Base-by-base conservation (phyloP, 2,329 filamentous ascomycete species). In the Fusarium miscanthi region DNA sequence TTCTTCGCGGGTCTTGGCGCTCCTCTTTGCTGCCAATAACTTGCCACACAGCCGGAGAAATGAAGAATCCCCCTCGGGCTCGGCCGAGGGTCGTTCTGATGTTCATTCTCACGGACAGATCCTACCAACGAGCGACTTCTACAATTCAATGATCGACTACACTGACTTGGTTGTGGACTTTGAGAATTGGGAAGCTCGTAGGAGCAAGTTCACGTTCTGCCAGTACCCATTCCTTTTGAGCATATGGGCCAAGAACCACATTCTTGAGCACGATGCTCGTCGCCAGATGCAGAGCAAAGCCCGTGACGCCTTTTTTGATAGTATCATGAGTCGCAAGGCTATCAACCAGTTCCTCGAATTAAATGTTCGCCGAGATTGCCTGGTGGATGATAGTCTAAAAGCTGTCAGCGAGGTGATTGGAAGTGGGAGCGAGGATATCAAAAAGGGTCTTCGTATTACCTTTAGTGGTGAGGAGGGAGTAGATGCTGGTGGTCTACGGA, bases 191-290 rank as follows among this genome's bases (percentile, higher is more conserved):
- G 94, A 97, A 79, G 87, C 89, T 8, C 91, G 88, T 72, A 87
- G 88, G 57, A 87, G 87, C 25, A 93, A 90, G 73, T 97, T 97
- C 78, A 89, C 93, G 0, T 97, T 98, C 78, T 97, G 94, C 79
- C 94, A 97, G 79, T 97, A 97, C 77, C 94, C 95, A 0, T 97
- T 97, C 77, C 91, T 97, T 74, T 86, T 98, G 43, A 97, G 94
- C 69, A 94, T 98, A 72, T 95, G 94, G 85, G 92, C 94, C 33
- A 98, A 98, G 81, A 97, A 96, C 65, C 92, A 92, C 72, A 95
- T 97, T 51, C 85, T 97, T 76, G 94, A 97, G 78, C 89, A 97
- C 77, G 95, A 98, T 81, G 93, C 94, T 12, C 90, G 91, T 70
- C 89, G 94, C 12, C 94, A 97, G 81, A 97, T 97, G 94, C 91